Conservation (phyloP, 2,329 filamentous ascomycete genomes). For the Trichoderma atroviride region DNA sequence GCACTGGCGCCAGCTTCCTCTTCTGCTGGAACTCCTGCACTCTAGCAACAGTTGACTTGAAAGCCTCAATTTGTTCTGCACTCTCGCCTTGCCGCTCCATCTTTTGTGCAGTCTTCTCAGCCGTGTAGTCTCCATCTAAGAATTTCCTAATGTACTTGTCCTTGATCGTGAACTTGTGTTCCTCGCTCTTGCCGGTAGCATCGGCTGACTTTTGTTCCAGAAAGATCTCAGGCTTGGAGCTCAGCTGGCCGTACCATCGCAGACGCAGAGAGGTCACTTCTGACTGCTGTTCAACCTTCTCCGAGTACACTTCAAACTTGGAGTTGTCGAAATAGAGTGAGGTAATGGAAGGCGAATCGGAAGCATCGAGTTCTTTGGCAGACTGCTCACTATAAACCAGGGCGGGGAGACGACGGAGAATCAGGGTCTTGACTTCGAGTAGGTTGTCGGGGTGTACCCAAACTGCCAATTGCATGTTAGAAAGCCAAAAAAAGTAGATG, state of each 20-base stretch:
- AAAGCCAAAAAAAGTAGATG: conserved; percentile 1
- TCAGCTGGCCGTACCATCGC: conserved; percentile 88
- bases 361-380: conserved; percentile 78
- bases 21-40: conserved; percentile 81
- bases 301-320: conserved; percentile 81
- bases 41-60: conserved; percentile 71
- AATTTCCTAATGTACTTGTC: conserved; percentile 91
- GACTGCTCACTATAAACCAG: conserved; percentile 90
- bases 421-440: conserved; percentile 94
- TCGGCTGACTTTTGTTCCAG: conserved; percentile 88
- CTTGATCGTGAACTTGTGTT: conserved; percentile 83
- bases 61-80: conserved; percentile 65
- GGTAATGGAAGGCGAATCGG: conserved; percentile 86
- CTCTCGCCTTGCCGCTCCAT: conserved; percentile 76
- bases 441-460: conserved; percentile 97
- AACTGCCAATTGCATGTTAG: conserved; percentile 51
- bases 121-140: conserved; percentile 81
- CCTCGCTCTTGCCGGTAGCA: conserved; percentile 74
- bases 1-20: conserved; percentile 76
- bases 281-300: conserved; percentile 76
- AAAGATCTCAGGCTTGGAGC: conserved; percentile 75
- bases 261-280: conserved; percentile 83
- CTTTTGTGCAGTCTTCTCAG: conserved; percentile 89
- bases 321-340: conserved; percentile 94
- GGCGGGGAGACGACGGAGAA: conserved; percentile 85